Conservation (phyloP, 2,329 filamentous ascomycete species). For the Aspergillus puulaauensis region DNA sequence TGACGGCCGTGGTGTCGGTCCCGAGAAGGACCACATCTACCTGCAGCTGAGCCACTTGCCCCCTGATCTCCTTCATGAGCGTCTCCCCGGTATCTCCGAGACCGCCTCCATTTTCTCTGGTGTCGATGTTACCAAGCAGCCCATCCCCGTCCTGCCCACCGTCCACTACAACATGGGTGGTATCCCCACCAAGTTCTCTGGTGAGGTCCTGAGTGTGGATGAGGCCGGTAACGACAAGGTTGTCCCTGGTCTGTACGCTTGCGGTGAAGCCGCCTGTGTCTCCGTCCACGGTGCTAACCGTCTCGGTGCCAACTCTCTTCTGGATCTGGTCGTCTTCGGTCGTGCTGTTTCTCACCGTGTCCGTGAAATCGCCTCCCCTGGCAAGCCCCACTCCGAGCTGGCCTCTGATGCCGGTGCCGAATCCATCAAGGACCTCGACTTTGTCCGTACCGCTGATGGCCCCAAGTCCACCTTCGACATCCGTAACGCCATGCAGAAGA, state of each 20-base stretch:
- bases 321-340: conserved; percentile 96
- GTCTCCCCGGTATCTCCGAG: conserved; percentile 97
- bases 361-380: conserved; percentile 87
- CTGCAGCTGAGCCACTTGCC: conserved; percentile 96
- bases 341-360: conserved; percentile 97
- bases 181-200: conserved; percentile 96
- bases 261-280: conserved; percentile 94
- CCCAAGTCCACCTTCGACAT: conserved; percentile 86
- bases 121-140: conserved; percentile 95
- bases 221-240: conserved; percentile 85
- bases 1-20: conserved; percentile 92
- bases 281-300: conserved; percentile 98
- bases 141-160: conserved; percentile 92
- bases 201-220: conserved; percentile 89
- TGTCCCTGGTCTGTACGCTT: conserved; percentile 92
- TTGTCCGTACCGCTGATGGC: conserved; percentile 78
- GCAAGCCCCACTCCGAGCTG: conserved; percentile 74
- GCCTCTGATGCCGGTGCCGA: conserved; percentile 84
- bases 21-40: conserved; percentile 98
- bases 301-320: conserved; percentile 94
- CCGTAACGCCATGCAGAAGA: conserved; percentile 91
- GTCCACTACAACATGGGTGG: conserved; percentile 99
- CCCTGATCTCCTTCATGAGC: conserved; percentile 87
- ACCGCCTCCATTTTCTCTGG: conserved; percentile 96
- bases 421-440: conserved; percentile 81